These are phyloP conservation scores for Akanthomyces muscarius DNA, from an alignment of 2,329 filamentous ascomycete species.

Conservation along the genomic window DNA sequence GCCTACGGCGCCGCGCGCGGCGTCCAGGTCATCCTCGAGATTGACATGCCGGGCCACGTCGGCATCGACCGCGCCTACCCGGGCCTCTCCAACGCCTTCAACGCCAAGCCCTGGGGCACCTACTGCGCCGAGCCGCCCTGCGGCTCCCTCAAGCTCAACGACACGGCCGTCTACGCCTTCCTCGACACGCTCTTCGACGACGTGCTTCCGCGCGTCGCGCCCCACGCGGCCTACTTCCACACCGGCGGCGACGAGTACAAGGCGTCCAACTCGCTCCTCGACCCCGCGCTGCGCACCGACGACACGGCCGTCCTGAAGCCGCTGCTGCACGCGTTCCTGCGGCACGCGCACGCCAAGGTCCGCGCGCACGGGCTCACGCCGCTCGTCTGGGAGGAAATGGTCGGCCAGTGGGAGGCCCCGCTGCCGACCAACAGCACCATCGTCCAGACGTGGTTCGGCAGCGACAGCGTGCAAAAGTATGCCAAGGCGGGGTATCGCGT, in stretches of 20 bases:
- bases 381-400: slow-evolving; percentile 86
- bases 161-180: slow-evolving; percentile 64
- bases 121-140: slow-evolving; percentile 63
- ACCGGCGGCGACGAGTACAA: slow-evolving; percentile 88
- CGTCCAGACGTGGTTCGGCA: slow-evolving; percentile 74
- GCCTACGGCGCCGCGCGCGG: slow-evolving; percentile 65
- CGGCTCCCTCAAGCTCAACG: slow-evolving; percentile 73
- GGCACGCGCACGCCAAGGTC: slow-evolving; percentile 64
- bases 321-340: slow-evolving; percentile 72
- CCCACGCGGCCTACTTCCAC: slow-evolving; percentile 74
- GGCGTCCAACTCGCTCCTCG: slow-evolving; percentile 66
- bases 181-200: slow-evolving; percentile 69
- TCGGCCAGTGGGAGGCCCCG: slow-evolving; percentile 71
- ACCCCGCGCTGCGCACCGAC: slow-evolving; percentile 68
- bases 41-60: slow-evolving; percentile 79
- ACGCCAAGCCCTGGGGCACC: slow-evolving; percentile 51
- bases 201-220: slow-evolving; percentile 64
- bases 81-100: slow-evolving; percentile 64
- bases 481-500: slow-evolving; percentile 63
- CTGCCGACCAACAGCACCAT: slow-evolving; percentile 63
- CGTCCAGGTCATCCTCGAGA: slow-evolving; percentile 69
- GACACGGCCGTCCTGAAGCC: slow-evolving; percentile 62
- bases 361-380: slow-evolving; percentile 62
- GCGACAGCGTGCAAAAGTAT: slow-evolving; percentile 55
- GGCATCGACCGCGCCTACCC: slow-evolving; percentile 64